A percentile compares a stretch with the other conserved stretches of the same genome.
These are phyloP conservation scores for Ormosia emarginata DNA, from an alignment of 306 rosid species.

Conservation along the genomic window DNA sequence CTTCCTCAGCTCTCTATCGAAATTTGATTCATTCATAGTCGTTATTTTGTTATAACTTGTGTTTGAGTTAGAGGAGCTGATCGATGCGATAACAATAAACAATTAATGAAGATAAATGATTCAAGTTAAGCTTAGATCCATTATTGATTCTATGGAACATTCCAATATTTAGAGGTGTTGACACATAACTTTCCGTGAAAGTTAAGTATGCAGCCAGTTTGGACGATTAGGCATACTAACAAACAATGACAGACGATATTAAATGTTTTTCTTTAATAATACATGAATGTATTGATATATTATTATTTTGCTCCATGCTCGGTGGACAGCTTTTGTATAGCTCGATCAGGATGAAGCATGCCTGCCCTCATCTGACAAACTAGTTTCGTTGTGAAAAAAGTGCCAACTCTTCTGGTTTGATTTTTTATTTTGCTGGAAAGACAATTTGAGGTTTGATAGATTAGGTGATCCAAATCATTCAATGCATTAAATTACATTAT, in stretches of 20 bases:
- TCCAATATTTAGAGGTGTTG: not conserved
- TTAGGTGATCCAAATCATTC: not conserved
- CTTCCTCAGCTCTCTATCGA: not conserved
- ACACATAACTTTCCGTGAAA: slow-evolving; percentile 6
- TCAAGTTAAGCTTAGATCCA: not conserved
- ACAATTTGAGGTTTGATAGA: not conserved
- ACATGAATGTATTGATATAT: not conserved
- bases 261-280: not conserved
- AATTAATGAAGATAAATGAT: not conserved
- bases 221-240: not conserved
- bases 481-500: not conserved
- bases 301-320: not conserved
- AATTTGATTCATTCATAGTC: not conserved
- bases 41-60: not conserved
- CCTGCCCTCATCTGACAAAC: not conserved
- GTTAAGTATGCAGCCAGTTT: not conserved
- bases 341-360: not conserved
- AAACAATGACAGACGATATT: not conserved
- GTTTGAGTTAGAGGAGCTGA: not conserved
- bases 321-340: not conserved
- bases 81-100: not conserved
- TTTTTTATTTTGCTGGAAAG: not conserved
- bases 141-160: slow-evolving; percentile 7
- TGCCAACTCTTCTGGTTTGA: not conserved
- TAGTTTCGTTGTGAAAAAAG: not conserved